Conservation (phyloP, 1,284 basidiomycete species). For the Leccinum idahoense region DNA sequence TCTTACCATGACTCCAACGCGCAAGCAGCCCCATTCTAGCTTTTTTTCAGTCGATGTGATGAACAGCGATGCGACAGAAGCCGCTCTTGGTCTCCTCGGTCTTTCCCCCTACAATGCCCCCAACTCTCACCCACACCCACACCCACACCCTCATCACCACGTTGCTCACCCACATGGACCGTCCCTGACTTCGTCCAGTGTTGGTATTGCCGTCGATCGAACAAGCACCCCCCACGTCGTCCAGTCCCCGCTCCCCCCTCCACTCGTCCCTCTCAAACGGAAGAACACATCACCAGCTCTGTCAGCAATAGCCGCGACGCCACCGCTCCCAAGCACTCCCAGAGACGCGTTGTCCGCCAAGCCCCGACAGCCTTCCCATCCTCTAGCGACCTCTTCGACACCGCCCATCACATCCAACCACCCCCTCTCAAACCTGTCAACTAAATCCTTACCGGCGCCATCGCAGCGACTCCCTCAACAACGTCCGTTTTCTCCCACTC, state of each 20-base stretch:
- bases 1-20: conserved; percentile 9
- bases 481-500: conserved; percentile 19
- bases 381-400: conserved; percentile 16
- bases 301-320: conserved; percentile 7
- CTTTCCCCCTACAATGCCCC: conserved; percentile 34
- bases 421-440: conserved; percentile 7
- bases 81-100: conserved; percentile 44
- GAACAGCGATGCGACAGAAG: conserved; percentile 47
- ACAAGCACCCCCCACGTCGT: conserved; percentile 12
- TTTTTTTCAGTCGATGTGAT: conserved; percentile 36
- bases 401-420: conserved; percentile 9
- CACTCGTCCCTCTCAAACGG: conserved; percentile 39
- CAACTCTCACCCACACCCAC: conserved; percentile 12
- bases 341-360: conserved; percentile 13
- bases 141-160: conserved; percentile 17
- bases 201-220: conserved; percentile 27
- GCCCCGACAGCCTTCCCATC: conserved; percentile 14
- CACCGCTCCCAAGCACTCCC: conserved; percentile 5
- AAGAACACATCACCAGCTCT: conserved; percentile 30
- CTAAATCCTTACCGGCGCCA: conserved; percentile 11
- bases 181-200: conserved; percentile 22
- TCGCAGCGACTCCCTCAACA: conserved; percentile 17
- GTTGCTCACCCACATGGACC: conserved; percentile 25
- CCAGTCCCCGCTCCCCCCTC: conserved; percentile 19
- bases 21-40: conserved; percentile 1